A percentile compares a stretch with the other conserved stretches of the same genome.
Evolutionary conservation across 768 basidiomycete genomes (phyloP).

Genomic region (Leccinellum rugosiceps): DNA sequence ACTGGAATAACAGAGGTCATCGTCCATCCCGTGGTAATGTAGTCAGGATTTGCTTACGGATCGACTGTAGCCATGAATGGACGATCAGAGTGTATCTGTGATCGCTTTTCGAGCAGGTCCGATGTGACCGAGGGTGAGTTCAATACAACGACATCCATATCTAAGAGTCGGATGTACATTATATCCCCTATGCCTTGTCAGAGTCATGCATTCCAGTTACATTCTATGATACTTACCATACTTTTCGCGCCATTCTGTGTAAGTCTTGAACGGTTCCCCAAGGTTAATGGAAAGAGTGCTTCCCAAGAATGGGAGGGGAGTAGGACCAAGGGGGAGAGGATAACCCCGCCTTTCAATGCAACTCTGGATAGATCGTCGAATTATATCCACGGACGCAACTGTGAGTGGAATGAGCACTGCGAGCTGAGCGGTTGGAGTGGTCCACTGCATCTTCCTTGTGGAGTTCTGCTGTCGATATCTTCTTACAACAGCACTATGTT

Average conservation of each 20-base stretch:
- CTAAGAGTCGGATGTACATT: background rate
- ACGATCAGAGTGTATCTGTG: slow-evolving; percentile 48
- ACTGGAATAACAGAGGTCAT: slow-evolving; percentile 6
- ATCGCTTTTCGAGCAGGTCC: slow-evolving; percentile 48
- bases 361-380: background rate
- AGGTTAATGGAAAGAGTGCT: background rate
- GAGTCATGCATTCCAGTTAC: background rate
- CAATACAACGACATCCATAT: background rate
- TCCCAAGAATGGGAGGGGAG: background rate
- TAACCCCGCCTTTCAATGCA: background rate
- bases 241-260: background rate
- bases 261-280: background rate
- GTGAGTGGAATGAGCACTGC: background rate
- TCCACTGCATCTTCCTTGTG: background rate
- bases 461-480: background rate
- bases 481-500: background rate
- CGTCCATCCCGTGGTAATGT: background rate
- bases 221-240: background rate
- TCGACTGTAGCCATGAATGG: slow-evolving; percentile 14
- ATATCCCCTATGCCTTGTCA: background rate
- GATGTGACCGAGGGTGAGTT: slow-evolving; percentile 15
- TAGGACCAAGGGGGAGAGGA: background rate
- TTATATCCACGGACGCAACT: background rate
- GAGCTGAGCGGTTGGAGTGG: background rate
- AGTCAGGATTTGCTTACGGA: slow-evolving; percentile 11